Evolutionary conservation across 331 rosid genomes (phyloP).

Genomic region (Rosa hybrid): DNA sequence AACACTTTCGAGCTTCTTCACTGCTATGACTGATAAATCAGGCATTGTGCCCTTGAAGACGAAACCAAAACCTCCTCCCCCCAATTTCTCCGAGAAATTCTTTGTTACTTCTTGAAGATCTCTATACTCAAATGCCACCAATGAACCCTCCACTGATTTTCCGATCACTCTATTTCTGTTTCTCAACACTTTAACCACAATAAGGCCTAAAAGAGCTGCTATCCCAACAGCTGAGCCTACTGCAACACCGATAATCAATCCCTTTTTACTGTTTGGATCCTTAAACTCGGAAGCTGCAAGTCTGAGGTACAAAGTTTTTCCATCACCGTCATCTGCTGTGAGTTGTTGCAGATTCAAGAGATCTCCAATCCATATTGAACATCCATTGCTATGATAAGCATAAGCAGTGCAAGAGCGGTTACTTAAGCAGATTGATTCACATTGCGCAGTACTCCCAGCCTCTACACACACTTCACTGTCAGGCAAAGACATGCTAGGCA

Average conservation of each 20-base stretch:
- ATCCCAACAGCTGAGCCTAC: constrained; percentile 33
- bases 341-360: constrained; percentile 32
- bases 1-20: constrained; percentile 73
- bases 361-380: constrained; percentile 38
- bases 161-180: constrained; percentile 40
- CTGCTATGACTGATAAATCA: constrained; percentile 66
- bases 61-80: constrained; percentile 89
- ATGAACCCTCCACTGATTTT: constrained; percentile 63
- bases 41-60: constrained; percentile 73
- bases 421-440: constrained; percentile 32
- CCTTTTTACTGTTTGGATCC: constrained; percentile 15
- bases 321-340: not conserved
- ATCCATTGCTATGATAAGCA: constrained; percentile 21
- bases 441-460: constrained; percentile 27
- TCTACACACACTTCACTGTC: not conserved
- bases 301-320: constrained; percentile 30
- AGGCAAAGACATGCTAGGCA: constrained; percentile 25
- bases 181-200: constrained; percentile 35
- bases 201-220: constrained; percentile 36
- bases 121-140: constrained; percentile 68
- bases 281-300: constrained; percentile 53
- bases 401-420: constrained; percentile 45
- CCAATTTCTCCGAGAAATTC: constrained; percentile 78
- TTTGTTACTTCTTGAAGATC: constrained; percentile 77
- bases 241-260: constrained; percentile 31